Conservation (phyloP, 176 grass and related monocot species). For the Typha latifolia region DNA sequence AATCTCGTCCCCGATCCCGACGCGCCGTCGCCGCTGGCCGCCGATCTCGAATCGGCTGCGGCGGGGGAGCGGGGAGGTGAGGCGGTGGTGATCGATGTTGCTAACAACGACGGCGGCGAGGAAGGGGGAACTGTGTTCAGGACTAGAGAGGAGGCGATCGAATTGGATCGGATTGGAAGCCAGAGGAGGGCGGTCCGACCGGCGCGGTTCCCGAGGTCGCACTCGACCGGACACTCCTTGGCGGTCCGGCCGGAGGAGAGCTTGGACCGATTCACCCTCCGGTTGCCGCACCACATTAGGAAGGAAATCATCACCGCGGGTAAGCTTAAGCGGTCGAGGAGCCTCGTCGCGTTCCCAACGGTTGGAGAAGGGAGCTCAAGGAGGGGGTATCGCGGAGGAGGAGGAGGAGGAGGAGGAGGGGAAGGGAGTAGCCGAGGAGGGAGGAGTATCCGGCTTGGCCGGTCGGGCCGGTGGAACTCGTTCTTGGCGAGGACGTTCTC, state of each 20-base stretch:
- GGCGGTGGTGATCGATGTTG: constrained; percentile 31
- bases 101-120: not conserved
- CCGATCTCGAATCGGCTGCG: constrained; percentile 24
- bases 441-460: constrained; percentile 37
- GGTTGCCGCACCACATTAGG: constrained; percentile 57
- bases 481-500: constrained; percentile 70
- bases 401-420: constrained; percentile 15
- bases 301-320: constrained; percentile 28
- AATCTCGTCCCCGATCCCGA: constrained; percentile 19
- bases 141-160: constrained; percentile 27
- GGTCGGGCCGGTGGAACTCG: constrained; percentile 60
- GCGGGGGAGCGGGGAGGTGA: not conserved
- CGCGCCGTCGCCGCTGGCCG: not conserved
- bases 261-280: constrained; percentile 50
- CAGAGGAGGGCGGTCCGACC: constrained; percentile 49
- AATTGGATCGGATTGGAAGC: constrained; percentile 74
- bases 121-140: not conserved
- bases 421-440: constrained; percentile 15
- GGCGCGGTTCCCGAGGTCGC: constrained; percentile 41
- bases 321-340: constrained; percentile 30
- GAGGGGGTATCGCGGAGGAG: constrained; percentile 32
- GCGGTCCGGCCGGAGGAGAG: not conserved
- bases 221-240: constrained; percentile 76
- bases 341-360: constrained; percentile 12
- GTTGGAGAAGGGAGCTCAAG: constrained; percentile 24